Conservation (phyloP, 805 yeast species). For the Debaryomyces maramus region DNA sequence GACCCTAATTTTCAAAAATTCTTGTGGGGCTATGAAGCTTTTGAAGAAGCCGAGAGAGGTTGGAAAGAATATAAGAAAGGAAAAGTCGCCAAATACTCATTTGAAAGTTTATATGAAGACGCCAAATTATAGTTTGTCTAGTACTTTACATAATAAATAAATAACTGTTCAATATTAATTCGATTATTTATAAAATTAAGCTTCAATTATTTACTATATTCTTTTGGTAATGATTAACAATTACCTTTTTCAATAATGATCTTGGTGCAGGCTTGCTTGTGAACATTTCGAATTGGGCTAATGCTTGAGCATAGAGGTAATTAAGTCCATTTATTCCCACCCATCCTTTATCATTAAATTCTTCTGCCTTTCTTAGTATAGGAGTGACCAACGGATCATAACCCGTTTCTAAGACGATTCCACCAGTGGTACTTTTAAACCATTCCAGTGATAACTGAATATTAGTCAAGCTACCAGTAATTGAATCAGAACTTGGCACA, state of each 20-base stretch:
- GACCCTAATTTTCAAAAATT: conserved; percentile 26
- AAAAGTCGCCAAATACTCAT: conserved; percentile 4
- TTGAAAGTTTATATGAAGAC: conserved; percentile 10
- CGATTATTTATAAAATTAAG: neutral
- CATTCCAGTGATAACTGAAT: conserved; percentile 10
- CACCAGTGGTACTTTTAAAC: conserved; percentile 16
- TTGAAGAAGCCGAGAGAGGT: conserved; percentile 21
- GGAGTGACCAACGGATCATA: conserved; percentile 13
- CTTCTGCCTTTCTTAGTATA: conserved; percentile 5
- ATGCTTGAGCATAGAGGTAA: conserved; percentile 14
- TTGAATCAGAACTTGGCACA: conserved; percentile 9
- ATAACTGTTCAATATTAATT: neutral
- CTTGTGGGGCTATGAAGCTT: conserved; percentile 25
- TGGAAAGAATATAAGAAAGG: conserved; percentile 12
- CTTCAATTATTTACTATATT: neutral
- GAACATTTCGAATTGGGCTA: conserved; percentile 17
- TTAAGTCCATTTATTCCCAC: conserved; percentile 14
- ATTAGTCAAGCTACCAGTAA: conserved; percentile 5
- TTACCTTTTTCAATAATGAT: conserved; percentile 9
- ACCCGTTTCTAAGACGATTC: conserved; percentile 15
- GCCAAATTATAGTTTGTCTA: conserved; percentile 3
- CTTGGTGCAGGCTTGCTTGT: conserved; percentile 17
- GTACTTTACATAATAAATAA: neutral
- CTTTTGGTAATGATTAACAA: neutral
- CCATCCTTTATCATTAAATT: conserved; percentile 13